Conservation (phyloP, 129 eudicot genomes). For the Centaurea solstitialis region DNA sequence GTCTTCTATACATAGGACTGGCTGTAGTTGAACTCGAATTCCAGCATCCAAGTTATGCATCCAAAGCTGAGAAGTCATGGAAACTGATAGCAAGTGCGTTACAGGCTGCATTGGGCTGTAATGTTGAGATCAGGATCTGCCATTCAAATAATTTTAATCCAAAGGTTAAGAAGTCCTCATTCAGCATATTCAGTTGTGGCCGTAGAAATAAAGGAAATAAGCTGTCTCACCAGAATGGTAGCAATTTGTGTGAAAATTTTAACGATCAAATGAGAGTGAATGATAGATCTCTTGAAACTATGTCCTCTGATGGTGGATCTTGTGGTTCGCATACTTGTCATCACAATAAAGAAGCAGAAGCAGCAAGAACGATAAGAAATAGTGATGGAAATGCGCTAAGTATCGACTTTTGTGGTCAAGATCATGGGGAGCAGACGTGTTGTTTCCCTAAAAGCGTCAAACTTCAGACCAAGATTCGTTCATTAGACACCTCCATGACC, state of each 20-base stretch:
- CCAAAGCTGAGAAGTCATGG: conserved; percentile 92
- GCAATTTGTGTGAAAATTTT: conserved; percentile 36
- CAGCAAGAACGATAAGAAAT: conserved; percentile 60
- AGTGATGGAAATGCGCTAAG: conserved; percentile 81
- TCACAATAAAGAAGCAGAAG: conserved; percentile 26
- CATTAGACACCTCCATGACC: conserved; percentile 38
- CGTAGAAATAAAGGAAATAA: conserved; percentile 41
- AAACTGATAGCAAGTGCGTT: conserved; percentile 78
- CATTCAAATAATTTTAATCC: conserved; percentile 14
- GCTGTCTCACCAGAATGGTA: conserved; percentile 35
- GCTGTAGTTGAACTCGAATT: conserved; percentile 88
- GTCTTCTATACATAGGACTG: conserved; percentile 42
- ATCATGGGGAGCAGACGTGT: conserved; percentile 44
- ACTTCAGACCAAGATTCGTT: conserved; percentile 40
- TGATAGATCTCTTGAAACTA: conserved; percentile 39
- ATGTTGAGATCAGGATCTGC: conserved; percentile 81
- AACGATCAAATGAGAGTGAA: conserved; percentile 28
- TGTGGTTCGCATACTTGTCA: conserved; percentile 48
- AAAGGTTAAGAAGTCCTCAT: conserved; percentile 49
- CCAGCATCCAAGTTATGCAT: conserved; percentile 41
- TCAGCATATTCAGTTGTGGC: conserved; percentile 69
- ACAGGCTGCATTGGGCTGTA: conserved; percentile 72
- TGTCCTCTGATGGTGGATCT: conserved; percentile 58
- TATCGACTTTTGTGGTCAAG: conserved; percentile 36
- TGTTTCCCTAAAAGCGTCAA: conserved; percentile 41